Conservation (phyloP, 2,329 filamentous ascomycete genomes). For the Microdochium nivale region DNA sequence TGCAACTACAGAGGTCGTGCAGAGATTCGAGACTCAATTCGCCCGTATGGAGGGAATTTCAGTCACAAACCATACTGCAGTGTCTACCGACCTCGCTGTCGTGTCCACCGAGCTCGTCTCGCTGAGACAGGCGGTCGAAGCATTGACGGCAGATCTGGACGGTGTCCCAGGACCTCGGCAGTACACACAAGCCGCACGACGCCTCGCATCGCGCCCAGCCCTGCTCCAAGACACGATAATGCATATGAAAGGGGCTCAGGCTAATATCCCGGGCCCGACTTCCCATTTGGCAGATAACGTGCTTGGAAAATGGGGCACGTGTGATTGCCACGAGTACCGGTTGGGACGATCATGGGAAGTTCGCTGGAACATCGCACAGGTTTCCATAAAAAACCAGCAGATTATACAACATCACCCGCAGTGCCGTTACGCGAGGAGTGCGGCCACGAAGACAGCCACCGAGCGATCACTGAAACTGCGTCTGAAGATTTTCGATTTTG, state of each 20-base stretch:
- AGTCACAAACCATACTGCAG: too few species aligned
- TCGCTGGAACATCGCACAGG: background rate
- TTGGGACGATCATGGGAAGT: background rate
- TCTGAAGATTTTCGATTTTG: background rate
- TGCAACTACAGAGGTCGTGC: too few species aligned
- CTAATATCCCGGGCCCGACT: background rate
- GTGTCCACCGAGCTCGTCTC: background rate
- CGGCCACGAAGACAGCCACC: background rate
- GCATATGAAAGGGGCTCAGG: background rate
- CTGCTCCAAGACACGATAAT: background rate
- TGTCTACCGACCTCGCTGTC: background rate
- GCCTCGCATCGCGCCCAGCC: background rate
- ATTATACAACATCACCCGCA: background rate
- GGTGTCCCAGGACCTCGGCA: background rate
- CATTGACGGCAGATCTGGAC: background rate
- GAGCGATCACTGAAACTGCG: background rate
- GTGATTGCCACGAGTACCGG: background rate
- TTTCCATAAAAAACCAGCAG: background rate
- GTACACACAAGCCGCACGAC: background rate
- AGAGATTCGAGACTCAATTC: too few species aligned
- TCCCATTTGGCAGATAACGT: background rate
- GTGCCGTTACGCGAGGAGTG: background rate
- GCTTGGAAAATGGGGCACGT: background rate
- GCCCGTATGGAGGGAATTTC: too few species aligned
- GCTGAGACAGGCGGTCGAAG: background rate